Evolutionary conservation across 2,329 filamentous ascomycete genomes (phyloP), one percentile per base, ranked within the genome.

Genomic region (Xylariales sp.): DNA sequence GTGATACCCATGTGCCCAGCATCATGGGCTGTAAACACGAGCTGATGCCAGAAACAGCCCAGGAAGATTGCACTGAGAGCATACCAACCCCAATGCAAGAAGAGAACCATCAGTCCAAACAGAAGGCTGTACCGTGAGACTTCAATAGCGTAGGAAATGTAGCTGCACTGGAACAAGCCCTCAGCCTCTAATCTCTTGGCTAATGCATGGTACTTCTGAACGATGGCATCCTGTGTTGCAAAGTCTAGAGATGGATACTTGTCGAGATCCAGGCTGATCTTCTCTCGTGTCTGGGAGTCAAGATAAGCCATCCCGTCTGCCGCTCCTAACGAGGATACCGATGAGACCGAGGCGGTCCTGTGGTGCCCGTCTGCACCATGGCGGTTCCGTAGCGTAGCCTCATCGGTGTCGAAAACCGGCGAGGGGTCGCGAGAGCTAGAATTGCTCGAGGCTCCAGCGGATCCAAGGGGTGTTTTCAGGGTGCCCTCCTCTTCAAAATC

Each of bases 1-100:
- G 93, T 98, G 54, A 98, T 95, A 51, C 88, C 93, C 85, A 96
- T 95, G 63, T 98, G 93, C 5, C 88, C 90, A 38, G 91, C 88
- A 70, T 98, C 93, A 63, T 98, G 93, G 46, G 88, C 93, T 1
- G 84, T 84, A 59, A 98, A 98, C 38, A 91, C 86, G 20, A 97
- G 75, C 60, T 97, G 93, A 58, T 97, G 93, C 91, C 93, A 97
- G 57, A 95, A 76, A 47, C 78, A 73, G 15, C 91, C 93, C 3
- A 97, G 71, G 51, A 83, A 88, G 36, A 86, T 60, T 2, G 80
- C 89, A 43, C 86, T 87, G 3, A 76, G 67, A 35, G 66, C 70
- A 56, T 86, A 91, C 78, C 84, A 88, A 25, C 73, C 74, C 56
- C 68, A 68, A 12, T 63, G 73, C 15, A 93, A 66, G 53, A 78